A percentile compares a stretch with the other conserved stretches of the same genome.
These are phyloP conservation scores for Gaultheria prostrata DNA, from an alignment of 148 eudicot species.

Conservation along the genomic window DNA sequence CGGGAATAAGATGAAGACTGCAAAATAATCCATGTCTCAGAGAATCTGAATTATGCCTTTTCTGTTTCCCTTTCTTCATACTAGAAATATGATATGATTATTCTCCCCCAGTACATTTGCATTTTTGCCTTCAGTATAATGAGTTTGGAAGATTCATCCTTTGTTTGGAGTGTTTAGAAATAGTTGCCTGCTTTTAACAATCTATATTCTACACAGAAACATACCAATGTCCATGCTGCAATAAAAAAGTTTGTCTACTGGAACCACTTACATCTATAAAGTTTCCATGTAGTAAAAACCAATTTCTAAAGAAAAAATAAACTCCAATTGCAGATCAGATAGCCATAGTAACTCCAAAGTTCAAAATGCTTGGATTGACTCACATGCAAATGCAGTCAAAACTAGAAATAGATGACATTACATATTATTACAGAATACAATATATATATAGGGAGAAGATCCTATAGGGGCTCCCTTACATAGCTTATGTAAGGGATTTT, in stretches of 20 bases:
- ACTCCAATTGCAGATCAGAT: not conserved
- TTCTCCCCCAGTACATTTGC: not conserved
- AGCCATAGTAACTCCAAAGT: not conserved
- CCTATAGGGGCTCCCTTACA: too few species aligned
- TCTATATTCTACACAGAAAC: not conserved
- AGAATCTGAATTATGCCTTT: not conserved
- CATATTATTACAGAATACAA: not conserved
- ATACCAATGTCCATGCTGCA: not conserved
- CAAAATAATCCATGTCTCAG: not conserved
- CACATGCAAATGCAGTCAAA: not conserved
- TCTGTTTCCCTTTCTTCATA: not conserved
- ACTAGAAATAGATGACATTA: not conserved
- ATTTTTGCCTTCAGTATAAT: not conserved
- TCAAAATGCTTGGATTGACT: not conserved
- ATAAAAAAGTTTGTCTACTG: not conserved
- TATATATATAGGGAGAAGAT: too few species aligned
- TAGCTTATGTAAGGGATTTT: too few species aligned
- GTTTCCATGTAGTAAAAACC: not conserved
- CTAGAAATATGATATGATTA: not conserved
- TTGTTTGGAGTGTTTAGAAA: not conserved
- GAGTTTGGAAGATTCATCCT: not conserved
- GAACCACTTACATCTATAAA: not conserved
- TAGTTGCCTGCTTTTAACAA: not conserved
- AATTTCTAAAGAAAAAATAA: not conserved
- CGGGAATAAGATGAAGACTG: not conserved